Percentiles rank a stretch among this genome's conserved stretches.
Conservation (phyloP, 169 alveolate genomes). For the Eimeria maxima region DNA sequence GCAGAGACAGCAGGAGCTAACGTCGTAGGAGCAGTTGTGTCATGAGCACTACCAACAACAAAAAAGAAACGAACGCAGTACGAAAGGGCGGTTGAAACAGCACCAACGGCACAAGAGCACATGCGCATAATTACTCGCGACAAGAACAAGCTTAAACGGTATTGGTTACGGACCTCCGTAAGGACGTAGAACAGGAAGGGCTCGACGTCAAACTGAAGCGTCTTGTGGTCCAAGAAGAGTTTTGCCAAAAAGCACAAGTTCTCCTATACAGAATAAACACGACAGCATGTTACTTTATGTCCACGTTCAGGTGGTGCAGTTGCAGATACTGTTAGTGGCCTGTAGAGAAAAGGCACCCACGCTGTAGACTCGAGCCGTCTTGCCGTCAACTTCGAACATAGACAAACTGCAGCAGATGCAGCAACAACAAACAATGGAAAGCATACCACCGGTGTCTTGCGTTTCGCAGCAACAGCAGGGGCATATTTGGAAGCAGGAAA, state of each 20-base stretch:
- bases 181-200: constrained; percentile 97
- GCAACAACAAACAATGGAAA: neutral
- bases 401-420: constrained; percentile 70
- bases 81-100: neutral
- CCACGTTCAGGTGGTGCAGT: constrained; percentile 6
- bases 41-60: neutral
- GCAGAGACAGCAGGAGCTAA: neutral
- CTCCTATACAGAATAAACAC: constrained; percentile 91
- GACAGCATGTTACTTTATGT: neutral
- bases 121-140: too few relatives aligned
- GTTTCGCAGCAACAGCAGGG: constrained; percentile 4
- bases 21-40: neutral
- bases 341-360: constrained; percentile 26
- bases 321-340: neutral
- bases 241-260: constrained; percentile 97
- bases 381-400: constrained; percentile 97
- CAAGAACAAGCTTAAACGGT: neutral
- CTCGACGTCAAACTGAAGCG: constrained; percentile 91
- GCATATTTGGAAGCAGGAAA: neutral
- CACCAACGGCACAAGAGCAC: neutral
- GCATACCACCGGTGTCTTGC: neutral
- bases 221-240: constrained; percentile 99
- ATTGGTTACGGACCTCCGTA: constrained; percentile 90
- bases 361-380: constrained; percentile 92
- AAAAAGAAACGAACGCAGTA: neutral